Percentiles rank a stretch among this genome's conserved stretches.
Conservation (phyloP, 306 rosid species). For the Dryas octopetala region DNA sequence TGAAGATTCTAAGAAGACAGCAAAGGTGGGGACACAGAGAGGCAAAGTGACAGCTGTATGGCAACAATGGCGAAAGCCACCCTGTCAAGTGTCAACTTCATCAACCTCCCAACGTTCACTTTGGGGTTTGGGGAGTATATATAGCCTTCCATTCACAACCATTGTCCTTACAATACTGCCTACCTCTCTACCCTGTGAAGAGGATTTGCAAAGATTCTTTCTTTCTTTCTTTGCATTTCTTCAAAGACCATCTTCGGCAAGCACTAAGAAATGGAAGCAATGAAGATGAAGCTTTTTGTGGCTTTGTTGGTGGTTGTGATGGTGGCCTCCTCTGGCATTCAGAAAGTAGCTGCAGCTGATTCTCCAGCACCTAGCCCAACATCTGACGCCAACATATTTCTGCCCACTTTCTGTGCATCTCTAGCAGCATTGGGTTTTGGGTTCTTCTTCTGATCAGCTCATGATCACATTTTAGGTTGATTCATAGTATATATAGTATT, state of each 20-base stretch:
- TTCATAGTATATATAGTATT: neutral
- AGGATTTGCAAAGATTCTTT: conserved; percentile 8
- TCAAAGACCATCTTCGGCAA: too few species aligned
- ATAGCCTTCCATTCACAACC: conserved; percentile 5
- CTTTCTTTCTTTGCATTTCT: neutral
- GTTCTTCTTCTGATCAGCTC: conserved; percentile 29
- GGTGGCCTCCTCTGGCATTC: conserved; percentile 38
- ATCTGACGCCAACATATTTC: conserved; percentile 37
- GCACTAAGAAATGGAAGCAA: conserved; percentile 35
- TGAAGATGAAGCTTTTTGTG: conserved; percentile 36
- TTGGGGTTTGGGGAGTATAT: conserved; percentile 12
- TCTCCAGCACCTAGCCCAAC: conserved; percentile 53
- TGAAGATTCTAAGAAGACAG: conserved; percentile 25
- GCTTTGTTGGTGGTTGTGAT: conserved; percentile 30
- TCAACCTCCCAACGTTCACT: conserved; percentile 13
- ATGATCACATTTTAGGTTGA: conserved; percentile 4
- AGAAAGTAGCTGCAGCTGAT: conserved; percentile 34
- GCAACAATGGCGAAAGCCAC: conserved; percentile 28
- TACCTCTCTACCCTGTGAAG: neutral
- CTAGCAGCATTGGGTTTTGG: conserved; percentile 41
- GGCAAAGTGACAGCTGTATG: conserved; percentile 37
- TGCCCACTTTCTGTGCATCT: conserved; percentile 43
- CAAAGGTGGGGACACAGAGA: conserved; percentile 19
- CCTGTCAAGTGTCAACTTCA: conserved; percentile 26
- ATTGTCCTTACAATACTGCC: conserved; percentile 10